A percentile compares a stretch with the other conserved stretches of the same genome.
Conservation (phyloP, 768 basidiomycete genomes). For the Tulasnella sp. region DNA sequence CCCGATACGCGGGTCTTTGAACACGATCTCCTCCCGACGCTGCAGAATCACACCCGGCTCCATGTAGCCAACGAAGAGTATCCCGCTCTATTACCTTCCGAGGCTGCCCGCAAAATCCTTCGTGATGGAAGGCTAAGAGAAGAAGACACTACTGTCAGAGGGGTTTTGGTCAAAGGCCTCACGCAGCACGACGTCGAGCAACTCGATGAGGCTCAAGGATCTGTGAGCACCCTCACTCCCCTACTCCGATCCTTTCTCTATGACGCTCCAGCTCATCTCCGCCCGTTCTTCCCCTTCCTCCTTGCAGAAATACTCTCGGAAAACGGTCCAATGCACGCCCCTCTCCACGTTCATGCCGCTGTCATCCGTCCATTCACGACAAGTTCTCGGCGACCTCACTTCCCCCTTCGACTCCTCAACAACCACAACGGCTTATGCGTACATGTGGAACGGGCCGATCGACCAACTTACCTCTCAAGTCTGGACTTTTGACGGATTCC, state of each 20-base stretch:
- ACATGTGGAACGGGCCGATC: conserved; percentile 51
- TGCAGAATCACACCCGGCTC: neutral
- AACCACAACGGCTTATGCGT: conserved; percentile 53
- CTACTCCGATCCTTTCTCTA: neutral
- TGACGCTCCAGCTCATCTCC: neutral
- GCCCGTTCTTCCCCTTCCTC: neutral
- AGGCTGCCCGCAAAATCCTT: conserved; percentile 42
- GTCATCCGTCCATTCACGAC: neutral
- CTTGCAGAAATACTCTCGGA: conserved; percentile 65
- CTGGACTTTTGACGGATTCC: conserved; percentile 78
- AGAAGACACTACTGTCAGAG: conserved; percentile 66
- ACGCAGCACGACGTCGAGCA: conserved; percentile 50
- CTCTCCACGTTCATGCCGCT: conserved; percentile 38
- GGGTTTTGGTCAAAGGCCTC: conserved; percentile 70
- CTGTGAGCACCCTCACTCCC: conserved; percentile 40
- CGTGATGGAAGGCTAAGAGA: conserved; percentile 37
- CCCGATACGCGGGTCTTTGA: neutral
- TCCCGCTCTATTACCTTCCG: conserved; percentile 67
- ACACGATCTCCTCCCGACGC: neutral
- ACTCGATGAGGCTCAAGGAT: conserved; percentile 77
- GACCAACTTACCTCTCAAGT: conserved; percentile 45
- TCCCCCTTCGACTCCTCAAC: conserved; percentile 29
- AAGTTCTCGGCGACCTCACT: conserved; percentile 16
- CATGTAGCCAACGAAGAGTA: conserved; percentile 58
- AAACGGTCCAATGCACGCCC: conserved; percentile 47